A percentile compares a stretch with the other conserved stretches of the same genome.
phyloP scores from a whole-genome alignment of 139 green algal genomes.

The Chlamydomonas eustigma region DNA sequence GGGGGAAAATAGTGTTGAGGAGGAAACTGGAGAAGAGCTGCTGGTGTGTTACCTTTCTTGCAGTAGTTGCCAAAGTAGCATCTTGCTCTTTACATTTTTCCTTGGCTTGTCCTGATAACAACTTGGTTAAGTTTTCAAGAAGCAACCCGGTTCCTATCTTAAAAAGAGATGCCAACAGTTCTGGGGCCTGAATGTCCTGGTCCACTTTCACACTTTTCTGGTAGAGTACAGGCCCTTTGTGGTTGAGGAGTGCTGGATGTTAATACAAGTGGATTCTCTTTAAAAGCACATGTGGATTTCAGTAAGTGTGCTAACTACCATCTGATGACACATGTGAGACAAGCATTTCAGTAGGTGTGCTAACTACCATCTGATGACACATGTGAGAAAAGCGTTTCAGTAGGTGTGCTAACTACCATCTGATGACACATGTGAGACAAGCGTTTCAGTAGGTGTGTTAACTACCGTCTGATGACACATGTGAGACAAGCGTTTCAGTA shows the following conservation, averaged over 20 bases:
- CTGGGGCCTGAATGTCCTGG: slow-evolving; percentile 40
- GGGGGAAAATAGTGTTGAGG: not conserved
- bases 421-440: no score
- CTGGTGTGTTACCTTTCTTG: slow-evolving; percentile 1
- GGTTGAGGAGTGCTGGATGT: not conserved
- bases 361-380: no score
- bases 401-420: no score
- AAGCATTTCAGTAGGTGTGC: no score
- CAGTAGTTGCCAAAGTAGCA: slow-evolving; percentile 35
- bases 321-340: no score
- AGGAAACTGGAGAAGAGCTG: not conserved
- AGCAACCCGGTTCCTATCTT: slow-evolving; percentile 45
- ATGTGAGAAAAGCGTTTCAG: no score
- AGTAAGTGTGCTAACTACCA: no score
- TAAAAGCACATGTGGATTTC: no score
- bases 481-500: no score
- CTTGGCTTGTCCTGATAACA: slow-evolving; percentile 37
- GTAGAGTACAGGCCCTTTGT: slow-evolving; percentile 70
- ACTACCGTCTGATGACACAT: no score
- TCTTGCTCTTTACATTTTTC: slow-evolving; percentile 32
- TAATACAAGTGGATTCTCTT: no score
- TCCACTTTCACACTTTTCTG: slow-evolving; percentile 27
- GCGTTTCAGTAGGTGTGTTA: no score
- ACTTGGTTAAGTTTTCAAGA: slow-evolving; percentile 32
- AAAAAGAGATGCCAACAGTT: slow-evolving; percentile 61